Percentiles rank a stretch among this genome's conserved stretches.
phyloP scores from a whole-genome alignment of 2,329 filamentous ascomycete species.

The Cercospora sesami region DNA sequence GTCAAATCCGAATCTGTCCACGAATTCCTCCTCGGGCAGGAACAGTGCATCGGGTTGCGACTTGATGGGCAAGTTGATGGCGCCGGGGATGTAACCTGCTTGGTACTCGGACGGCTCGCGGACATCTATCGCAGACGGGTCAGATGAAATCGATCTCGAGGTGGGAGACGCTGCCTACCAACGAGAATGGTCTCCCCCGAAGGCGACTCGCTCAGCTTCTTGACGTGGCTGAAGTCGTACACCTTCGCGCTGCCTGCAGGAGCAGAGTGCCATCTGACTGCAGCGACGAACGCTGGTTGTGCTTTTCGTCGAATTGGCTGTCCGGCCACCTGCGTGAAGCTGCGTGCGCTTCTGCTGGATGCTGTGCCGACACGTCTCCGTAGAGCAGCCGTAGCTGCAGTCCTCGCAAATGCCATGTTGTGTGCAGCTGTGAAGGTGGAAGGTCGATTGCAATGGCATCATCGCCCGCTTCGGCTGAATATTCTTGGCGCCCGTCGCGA shows the following conservation, averaged over 20 bases:
- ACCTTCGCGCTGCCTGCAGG: constrained; percentile 38
- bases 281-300: constrained; percentile 19
- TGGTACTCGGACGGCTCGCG: constrained; percentile 70
- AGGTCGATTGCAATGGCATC: constrained; percentile 5
- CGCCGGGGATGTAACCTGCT: constrained; percentile 71
- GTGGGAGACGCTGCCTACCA: constrained; percentile 23
- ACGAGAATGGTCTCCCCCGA: constrained; percentile 36
- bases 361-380: constrained; percentile 15
- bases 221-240: constrained; percentile 46
- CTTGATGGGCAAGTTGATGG: constrained; percentile 78
- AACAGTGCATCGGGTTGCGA: constrained; percentile 78
- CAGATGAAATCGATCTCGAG: background rate
- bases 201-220: constrained; percentile 40
- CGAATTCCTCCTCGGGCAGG: constrained; percentile 74
- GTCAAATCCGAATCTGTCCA: constrained; percentile 74
- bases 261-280: constrained; percentile 42
- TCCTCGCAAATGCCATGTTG: constrained; percentile 30
- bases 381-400: constrained; percentile 26
- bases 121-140: constrained; percentile 52
- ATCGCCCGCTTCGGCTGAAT: background rate
- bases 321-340: constrained; percentile 7
- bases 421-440: background rate
- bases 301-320: constrained; percentile 11
- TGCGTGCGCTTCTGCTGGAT: constrained; percentile 14
- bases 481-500: constrained; percentile 10